Evolutionary conservation across 306 rosid species (phyloP), one percentile per base, ranked within the genome.

Genomic region (Mimosa pudica): DNA sequence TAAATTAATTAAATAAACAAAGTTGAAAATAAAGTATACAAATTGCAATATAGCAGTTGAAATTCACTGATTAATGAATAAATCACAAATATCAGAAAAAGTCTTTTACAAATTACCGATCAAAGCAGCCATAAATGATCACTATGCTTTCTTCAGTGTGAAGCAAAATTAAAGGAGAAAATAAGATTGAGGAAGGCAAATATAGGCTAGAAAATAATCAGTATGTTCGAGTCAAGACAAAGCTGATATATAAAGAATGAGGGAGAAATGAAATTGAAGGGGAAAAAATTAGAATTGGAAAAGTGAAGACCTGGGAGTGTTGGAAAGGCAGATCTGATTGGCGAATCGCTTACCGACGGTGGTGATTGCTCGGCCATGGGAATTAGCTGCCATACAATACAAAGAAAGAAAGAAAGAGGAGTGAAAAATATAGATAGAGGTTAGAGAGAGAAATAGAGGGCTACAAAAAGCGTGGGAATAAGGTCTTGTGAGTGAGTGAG

Each of bases 351-450:
- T 94, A 73, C 97, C 92, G 49, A 94, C 79, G 89, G 67, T 78
- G 60, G 87, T 87, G 85, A 94, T 87, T 86, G 85, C 84, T 87
- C 94, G 88, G 84, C 88, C 84, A 57, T 84, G 87, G 82, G 93
- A 88, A 87, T 90, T 94, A 88, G 97, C 92, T 87, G 98, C 98
- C 98, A 94, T 94, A 89, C 94, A 94, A 91, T 8, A 17, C 44
- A 14, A 38, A 35, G 13, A 71, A 7, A 47, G 8, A 24, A 6
- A 18, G 62, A 55, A 14, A 17, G 6, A 2, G 52, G 51, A 7
- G 74, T 5, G 73, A 44, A 2, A 38, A 24, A 24, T 24, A 24
- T 24, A 24, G 30, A 24, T 24, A 33, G n/a, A 10, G n/a, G 1
- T 3, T 8, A 2, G 52, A 51, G 51, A 7, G 74, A 20, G 73